Conservation (phyloP, 352 stramenopile genomes). For the Peronosclerospora sorghi region DNA sequence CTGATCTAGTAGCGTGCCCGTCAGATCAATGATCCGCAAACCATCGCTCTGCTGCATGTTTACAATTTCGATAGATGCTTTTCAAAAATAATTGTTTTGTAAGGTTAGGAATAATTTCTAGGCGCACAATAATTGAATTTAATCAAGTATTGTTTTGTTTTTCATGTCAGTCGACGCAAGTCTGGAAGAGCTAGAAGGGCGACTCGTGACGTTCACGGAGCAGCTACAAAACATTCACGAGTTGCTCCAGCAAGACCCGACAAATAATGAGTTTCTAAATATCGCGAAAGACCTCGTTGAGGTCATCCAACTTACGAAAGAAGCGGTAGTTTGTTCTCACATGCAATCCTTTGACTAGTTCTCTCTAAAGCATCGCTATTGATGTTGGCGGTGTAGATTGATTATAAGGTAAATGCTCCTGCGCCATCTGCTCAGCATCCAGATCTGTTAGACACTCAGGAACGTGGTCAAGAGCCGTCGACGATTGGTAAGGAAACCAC, state of each 20-base stretch:
- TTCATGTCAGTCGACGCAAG: slow-evolving; percentile 25
- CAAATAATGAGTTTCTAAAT: slow-evolving; percentile 59
- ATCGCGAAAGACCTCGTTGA: slow-evolving; percentile 76
- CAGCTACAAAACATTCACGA: slow-evolving; percentile 77
- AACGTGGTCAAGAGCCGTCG: not conserved
- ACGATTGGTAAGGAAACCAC: slow-evolving; percentile 5
- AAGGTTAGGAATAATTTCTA: too few relatives aligned
- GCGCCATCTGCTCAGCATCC: not conserved
- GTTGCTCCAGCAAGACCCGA: slow-evolving; percentile 56
- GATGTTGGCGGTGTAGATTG: slow-evolving; percentile 15
- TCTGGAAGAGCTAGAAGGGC: slow-evolving; percentile 64
- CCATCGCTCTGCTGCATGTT: slow-evolving; percentile 10
- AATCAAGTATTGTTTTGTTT: not conserved
- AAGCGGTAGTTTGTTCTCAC: slow-evolving; percentile 32
- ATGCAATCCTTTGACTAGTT: not conserved
- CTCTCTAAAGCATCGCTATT: slow-evolving; percentile 4
- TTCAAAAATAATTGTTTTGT: too few relatives aligned
- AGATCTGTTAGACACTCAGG: not conserved
- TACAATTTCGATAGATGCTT: not conserved
- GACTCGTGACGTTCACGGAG: slow-evolving; percentile 65
- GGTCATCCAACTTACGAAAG: slow-evolving; percentile 77
- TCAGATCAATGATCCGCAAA: slow-evolving; percentile 41
- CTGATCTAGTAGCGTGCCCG: slow-evolving; percentile 52
- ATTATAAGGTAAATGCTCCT: slow-evolving; percentile 19
- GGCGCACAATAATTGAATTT: too few relatives aligned